Percentiles rank a stretch among this genome's conserved stretches.
These are phyloP conservation scores for Tuber brumale DNA, from an alignment of 495 filamentous ascomycete genomes.

Conservation along the genomic window DNA sequence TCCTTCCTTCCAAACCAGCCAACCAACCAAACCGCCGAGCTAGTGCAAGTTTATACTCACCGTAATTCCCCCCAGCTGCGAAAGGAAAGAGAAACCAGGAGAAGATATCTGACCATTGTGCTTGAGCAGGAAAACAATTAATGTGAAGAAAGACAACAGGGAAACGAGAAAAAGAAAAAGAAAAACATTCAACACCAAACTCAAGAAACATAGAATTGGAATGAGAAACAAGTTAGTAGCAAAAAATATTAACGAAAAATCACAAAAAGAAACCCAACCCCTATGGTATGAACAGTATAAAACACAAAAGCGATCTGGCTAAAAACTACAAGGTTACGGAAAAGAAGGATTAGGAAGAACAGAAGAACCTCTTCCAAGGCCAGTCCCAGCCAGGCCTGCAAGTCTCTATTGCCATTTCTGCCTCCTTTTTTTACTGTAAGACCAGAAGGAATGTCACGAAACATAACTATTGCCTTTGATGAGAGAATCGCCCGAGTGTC, in stretches of 20 bases:
- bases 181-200: slow-evolving; percentile 20
- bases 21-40: background rate
- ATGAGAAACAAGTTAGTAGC: background rate
- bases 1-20: background rate
- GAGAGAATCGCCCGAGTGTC: background rate
- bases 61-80: background rate
- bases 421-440: background rate
- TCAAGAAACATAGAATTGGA: slow-evolving; percentile 6
- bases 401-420: background rate
- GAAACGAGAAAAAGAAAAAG: background rate
- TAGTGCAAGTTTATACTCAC: background rate
- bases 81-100: background rate
- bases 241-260: background rate
- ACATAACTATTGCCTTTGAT: background rate
- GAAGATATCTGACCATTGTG: slow-evolving; percentile 8
- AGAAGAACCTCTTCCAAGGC: background rate
- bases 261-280: slow-evolving; percentile 1
- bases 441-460: background rate
- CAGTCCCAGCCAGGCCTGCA: slow-evolving; percentile 1
- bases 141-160: slow-evolving; percentile 4
- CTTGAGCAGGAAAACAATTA: slow-evolving; percentile 8
- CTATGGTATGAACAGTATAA: slow-evolving; percentile 11
- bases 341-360: background rate
- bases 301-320: background rate
- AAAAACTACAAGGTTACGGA: background rate